phyloP scores from a whole-genome alignment of 495 filamentous ascomycete genomes.

The Talaromyces stipitatus region DNA sequence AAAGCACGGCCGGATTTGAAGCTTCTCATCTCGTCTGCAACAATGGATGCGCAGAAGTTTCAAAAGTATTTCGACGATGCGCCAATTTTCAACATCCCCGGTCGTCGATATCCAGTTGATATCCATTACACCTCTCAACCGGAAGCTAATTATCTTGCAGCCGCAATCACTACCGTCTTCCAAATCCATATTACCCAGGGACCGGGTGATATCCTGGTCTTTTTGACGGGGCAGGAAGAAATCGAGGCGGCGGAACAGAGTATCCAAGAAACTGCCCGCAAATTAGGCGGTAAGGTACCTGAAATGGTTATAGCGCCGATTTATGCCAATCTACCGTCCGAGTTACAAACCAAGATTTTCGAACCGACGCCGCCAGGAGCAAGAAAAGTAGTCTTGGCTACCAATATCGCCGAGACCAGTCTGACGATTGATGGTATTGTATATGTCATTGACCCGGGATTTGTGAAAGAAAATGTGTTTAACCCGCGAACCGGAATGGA shows the following conservation, averaged over 20 bases:
- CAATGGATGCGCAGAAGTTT: conserved; percentile 92
- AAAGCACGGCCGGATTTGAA: conserved; percentile 82
- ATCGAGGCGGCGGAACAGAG: conserved; percentile 80
- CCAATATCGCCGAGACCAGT: conserved; percentile 86
- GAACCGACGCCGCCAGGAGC: conserved; percentile 76
- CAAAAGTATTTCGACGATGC: conserved; percentile 88
- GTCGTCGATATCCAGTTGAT: conserved; percentile 82
- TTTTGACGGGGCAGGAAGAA: conserved; percentile 85
- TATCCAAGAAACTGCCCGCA: conserved; percentile 70
- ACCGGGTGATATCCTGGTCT: conserved; percentile 83
- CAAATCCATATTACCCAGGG: conserved; percentile 91
- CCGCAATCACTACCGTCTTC: conserved; percentile 87
- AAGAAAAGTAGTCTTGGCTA: conserved; percentile 80
- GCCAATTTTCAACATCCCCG: conserved; percentile 94
- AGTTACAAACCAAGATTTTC: conserved; percentile 82
- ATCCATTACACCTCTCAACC: conserved; percentile 89
- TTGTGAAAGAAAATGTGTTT: conserved; percentile 94
- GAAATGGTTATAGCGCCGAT: conserved; percentile 85
- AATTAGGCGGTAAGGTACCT: conserved; percentile 73
- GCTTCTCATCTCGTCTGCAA: conserved; percentile 88
- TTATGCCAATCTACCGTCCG: conserved; percentile 81
- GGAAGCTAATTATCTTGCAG: conserved; percentile 90
- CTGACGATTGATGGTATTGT: conserved; percentile 87
- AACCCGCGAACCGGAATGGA: conserved; percentile 91
- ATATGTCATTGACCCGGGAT: conserved; percentile 86